These are phyloP conservation scores for Pistacia vera DNA, from an alignment of 345 rosid species.

Conservation along the genomic window DNA sequence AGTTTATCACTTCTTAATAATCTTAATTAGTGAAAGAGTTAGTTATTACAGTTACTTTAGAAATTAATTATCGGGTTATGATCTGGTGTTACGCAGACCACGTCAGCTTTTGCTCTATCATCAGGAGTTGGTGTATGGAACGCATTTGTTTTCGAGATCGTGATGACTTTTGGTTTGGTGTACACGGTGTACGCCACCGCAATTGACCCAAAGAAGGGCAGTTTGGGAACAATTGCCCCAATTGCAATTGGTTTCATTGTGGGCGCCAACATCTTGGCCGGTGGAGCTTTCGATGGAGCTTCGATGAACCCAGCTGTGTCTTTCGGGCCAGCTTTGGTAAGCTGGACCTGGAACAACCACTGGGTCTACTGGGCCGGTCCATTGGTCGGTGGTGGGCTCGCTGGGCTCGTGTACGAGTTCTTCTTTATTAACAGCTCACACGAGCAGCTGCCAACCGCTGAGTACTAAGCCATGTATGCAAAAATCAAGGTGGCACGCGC, in stretches of 20 bases:
- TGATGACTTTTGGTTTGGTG: conserved; percentile 91
- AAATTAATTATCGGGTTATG: neutral
- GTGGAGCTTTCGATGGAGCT: conserved; percentile 92
- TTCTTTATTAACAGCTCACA: conserved; percentile 66
- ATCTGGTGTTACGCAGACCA: conserved; percentile 37
- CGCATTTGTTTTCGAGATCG: conserved; percentile 87
- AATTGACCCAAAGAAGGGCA: conserved; percentile 81
- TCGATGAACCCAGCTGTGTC: conserved; percentile 98
- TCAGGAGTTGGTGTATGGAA: conserved; percentile 74
- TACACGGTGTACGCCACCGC: conserved; percentile 96
- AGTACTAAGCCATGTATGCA: conserved; percentile 43
- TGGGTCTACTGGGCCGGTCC: conserved; percentile 99
- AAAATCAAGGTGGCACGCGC: neutral
- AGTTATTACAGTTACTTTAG: conserved; percentile 5
- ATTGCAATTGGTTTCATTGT: conserved; percentile 91
- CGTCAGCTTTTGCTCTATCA: conserved; percentile 69
- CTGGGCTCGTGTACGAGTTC: conserved; percentile 74
- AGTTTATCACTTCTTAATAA: conserved; percentile 24
- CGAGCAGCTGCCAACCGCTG: conserved; percentile 69
- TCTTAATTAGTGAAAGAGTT: neutral
- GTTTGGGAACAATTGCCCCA: conserved; percentile 70
- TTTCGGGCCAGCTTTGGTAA: conserved; percentile 89
- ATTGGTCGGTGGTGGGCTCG: conserved; percentile 79
- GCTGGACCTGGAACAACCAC: conserved; percentile 90
- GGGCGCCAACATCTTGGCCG: conserved; percentile 88